Base-by-base conservation (phyloP, 768 basidiomycete genomes). In the Tylopilus sp. region DNA sequence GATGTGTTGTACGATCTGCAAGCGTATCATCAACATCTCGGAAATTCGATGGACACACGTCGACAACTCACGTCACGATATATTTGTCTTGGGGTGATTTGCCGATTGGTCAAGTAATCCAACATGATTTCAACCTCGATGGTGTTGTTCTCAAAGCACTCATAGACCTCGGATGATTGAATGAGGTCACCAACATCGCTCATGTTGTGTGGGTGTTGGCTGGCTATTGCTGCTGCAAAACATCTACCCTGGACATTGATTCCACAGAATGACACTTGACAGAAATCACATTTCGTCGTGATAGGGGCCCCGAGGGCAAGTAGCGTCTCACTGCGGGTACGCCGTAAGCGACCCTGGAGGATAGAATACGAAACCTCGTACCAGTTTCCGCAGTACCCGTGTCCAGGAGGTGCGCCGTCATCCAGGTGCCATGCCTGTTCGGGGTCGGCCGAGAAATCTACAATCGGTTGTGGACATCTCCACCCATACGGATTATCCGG, bases 121-220 rank as follows among this genome's bases (percentile, higher is more conserved):
- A 93, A 71, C 80, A 93, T 80, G 51, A 88, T 80, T 30, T 92
- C 91, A 25, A 89, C 88, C 66, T 93, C 91, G 21, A 88, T 78
- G 0, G 76, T 79, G 61, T 93, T 92, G 55, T 77, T 77, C 56
- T 84, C 79, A 64, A 93, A 93, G 58, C 80, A 85, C 26, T 91
- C 91, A 55, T 91, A 93, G n/a, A 79, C 66, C 51, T 87, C 84
- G 1, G 81, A 67, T 23, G 85, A 87, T 65, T 87, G 81, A 36
- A 93, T 84, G 44, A 93, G 74, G 65, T 93, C 91, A n/a, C 79
- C 69, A 18, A 90, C 64, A 54, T 83, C 85, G 12, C 73, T 70
- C 65, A 91, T 71, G 23, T 78, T 83, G 51, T 91, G 84, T 2
- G 85, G 88, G 15, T 87, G 80, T 56, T 89, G 87, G 1, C 73